Evolutionary conservation across 2,329 filamentous ascomycete species (phyloP).

Genomic region (Ophiostoma tasmaniense): DNA sequence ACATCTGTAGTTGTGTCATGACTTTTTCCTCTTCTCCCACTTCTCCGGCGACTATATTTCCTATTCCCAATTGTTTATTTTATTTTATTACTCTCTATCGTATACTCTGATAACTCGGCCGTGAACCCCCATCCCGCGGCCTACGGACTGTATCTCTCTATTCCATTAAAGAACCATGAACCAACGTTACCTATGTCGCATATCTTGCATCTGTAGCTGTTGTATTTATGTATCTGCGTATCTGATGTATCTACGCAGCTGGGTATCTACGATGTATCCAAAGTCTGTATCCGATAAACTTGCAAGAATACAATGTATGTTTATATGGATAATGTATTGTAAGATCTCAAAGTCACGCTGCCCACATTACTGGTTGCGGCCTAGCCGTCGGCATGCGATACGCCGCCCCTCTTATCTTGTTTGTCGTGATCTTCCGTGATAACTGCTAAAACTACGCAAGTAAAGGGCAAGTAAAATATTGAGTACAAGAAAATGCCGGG

Average conservation of each 20-base stretch:
- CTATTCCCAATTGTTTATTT: background rate
- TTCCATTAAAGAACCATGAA: background rate
- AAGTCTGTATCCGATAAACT: background rate
- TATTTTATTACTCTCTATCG: background rate
- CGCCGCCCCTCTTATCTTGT: background rate
- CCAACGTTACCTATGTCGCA: background rate
- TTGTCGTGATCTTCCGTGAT: constrained; percentile 8
- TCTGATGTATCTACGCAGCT: background rate
- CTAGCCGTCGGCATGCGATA: constrained; percentile 2
- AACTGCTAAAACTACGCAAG: constrained; percentile 7
- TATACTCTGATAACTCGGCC: background rate
- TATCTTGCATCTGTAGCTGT: background rate
- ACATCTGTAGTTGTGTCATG: background rate
- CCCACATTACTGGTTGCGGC: background rate
- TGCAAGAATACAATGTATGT: background rate
- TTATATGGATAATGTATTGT: background rate
- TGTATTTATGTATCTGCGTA: background rate
- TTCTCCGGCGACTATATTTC: background rate
- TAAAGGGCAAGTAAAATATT: background rate
- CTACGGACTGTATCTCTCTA: background rate
- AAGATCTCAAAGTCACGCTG: background rate
- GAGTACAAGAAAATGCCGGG: background rate
- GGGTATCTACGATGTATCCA: background rate
- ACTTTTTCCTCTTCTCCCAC: constrained; percentile 5
- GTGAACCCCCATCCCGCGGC: background rate